Evolutionary conservation across 2,329 filamentous ascomycete genomes (phyloP), one percentile per base, ranked within the genome.

Genomic region (Cadophora luteo-olivacea): DNA sequence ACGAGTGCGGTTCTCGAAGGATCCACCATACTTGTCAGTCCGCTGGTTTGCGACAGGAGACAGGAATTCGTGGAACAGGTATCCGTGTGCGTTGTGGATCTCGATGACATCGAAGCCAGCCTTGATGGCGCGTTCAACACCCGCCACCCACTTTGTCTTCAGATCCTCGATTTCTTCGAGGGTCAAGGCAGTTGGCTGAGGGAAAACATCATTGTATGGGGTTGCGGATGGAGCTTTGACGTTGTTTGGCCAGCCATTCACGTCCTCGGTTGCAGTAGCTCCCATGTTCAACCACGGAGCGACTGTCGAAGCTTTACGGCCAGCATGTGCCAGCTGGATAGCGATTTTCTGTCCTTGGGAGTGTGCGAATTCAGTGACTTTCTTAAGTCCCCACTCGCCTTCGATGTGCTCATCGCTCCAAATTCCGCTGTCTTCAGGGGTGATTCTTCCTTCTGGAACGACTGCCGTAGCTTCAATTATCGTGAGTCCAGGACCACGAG

Each of bases 401-500:
- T 86, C 89, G 69, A 94, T 90, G 79, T 97, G 94, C 41, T 86
- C 88, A 78, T 97, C 94, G 70, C 91, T 85, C 94, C 94, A 97
- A 8, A 97, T 81, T 0, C 94, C 93, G 14, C 83, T 81, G 78
- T 95, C 92, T 78, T 94, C 85, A 0, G 93, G 93, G 0, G 92
- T 91, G 82, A 97, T 97, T 66, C 94, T 87, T 33, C 94, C 94
- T 73, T 94, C 89, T 6, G 92, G 81, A 11, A 87, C 83, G 0
- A 97, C 91, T 38, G 89, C 84, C 0, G 92, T 94, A 32, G 94
- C 93, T 81, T 97, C 94, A 67, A 94, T 84, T 69, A 94, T 87
- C 61, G 91, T 82, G 22, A 97, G 82, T 1, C 88, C 91, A 0
- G 92, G 90, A 14, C 94, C 94, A 66, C 91, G 88, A 68, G 91